A percentile compares a stretch with the other conserved stretches of the same genome.
Conservation (phyloP, 2,329 filamentous ascomycete species). For the Alternaria ventricosa region DNA sequence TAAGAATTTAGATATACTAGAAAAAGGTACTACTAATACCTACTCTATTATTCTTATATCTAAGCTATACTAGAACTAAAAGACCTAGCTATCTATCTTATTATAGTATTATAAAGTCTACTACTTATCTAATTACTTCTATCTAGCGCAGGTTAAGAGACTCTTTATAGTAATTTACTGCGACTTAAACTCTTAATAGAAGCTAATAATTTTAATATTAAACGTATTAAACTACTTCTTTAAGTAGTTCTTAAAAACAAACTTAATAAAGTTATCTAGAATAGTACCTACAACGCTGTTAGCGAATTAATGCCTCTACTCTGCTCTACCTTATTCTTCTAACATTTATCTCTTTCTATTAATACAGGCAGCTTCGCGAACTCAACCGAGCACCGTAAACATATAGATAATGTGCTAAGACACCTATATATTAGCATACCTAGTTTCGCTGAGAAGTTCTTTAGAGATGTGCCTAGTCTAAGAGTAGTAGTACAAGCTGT, state of each 20-base stretch:
- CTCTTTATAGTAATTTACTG: neutral
- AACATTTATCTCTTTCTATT: constrained; percentile 34
- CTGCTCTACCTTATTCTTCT: constrained; percentile 28
- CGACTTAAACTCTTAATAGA: neutral
- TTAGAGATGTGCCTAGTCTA: constrained; percentile 21
- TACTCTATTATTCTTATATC: neutral
- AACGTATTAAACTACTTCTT: neutral
- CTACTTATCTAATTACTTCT: neutral
- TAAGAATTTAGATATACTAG: neutral
- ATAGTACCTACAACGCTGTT: constrained; percentile 44
- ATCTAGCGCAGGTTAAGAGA: neutral
- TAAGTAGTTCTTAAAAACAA: constrained; percentile 8
- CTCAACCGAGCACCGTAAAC: constrained; percentile 25
- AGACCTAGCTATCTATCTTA: constrained; percentile 5
- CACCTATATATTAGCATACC: constrained; percentile 26
- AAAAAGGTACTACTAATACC: neutral
- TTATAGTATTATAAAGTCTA: neutral
- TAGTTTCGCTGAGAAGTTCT: constrained; percentile 30
- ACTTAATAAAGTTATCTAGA: constrained; percentile 26
- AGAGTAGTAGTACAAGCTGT: constrained; percentile 17
- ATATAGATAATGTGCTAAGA: constrained; percentile 24
- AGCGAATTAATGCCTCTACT: constrained; percentile 47
- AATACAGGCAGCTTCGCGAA: constrained; percentile 29
- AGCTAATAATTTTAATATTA: constrained; percentile 15
- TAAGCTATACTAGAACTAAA: neutral